These are phyloP conservation scores for Sutorius eximius DNA, from an alignment of 1,284 basidiomycete species.

Conservation along the genomic window DNA sequence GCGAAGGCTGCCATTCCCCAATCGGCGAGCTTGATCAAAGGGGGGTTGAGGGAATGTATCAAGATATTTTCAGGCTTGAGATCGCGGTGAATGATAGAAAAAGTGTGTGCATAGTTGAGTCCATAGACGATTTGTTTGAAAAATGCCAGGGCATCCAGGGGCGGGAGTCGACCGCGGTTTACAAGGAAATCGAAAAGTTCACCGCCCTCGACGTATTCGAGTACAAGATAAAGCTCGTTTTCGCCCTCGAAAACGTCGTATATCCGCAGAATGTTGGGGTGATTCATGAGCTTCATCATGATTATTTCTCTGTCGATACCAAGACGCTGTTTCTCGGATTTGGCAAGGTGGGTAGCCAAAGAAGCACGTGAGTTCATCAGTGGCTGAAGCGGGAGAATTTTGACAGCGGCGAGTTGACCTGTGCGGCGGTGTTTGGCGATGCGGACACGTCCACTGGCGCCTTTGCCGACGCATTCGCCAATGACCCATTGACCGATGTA, in stretches of 20 bases:
- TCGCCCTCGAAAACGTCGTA: constrained; percentile 98
- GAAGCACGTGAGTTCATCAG: constrained; percentile 78
- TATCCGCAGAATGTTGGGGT: constrained; percentile 94
- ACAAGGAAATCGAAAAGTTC: constrained; percentile 99
- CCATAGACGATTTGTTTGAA: constrained; percentile 98
- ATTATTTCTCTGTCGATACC: constrained; percentile 97
- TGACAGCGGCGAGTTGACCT: constrained; percentile 93
- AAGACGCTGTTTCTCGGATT: constrained; percentile 86
- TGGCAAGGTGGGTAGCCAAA: constrained; percentile 68
- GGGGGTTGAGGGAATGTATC: constrained; percentile 79
- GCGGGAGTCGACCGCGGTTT: constrained; percentile 79
- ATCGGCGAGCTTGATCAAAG: constrained; percentile 95
- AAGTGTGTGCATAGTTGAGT: constrained; percentile 96
- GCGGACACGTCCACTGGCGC: constrained; percentile 93
- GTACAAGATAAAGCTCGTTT: constrained; percentile 89
- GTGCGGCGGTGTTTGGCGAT: constrained; percentile 89
- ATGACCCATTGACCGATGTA: constrained; percentile 80
- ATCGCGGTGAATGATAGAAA: constrained; percentile 99
- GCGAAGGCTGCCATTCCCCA: constrained; percentile 99
- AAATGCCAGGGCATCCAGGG: constrained; percentile 86
- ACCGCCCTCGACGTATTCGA: constrained; percentile 97
- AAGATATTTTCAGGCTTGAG: constrained; percentile 98
- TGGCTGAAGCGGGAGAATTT: constrained; percentile 92
- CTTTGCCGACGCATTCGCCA: constrained; percentile 95
- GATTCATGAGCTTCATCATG: constrained; percentile 99